Evolutionary conservation across 768 basidiomycete genomes (phyloP), one percentile per base, ranked within the genome.

Genomic region (Pisolithus albus): DNA sequence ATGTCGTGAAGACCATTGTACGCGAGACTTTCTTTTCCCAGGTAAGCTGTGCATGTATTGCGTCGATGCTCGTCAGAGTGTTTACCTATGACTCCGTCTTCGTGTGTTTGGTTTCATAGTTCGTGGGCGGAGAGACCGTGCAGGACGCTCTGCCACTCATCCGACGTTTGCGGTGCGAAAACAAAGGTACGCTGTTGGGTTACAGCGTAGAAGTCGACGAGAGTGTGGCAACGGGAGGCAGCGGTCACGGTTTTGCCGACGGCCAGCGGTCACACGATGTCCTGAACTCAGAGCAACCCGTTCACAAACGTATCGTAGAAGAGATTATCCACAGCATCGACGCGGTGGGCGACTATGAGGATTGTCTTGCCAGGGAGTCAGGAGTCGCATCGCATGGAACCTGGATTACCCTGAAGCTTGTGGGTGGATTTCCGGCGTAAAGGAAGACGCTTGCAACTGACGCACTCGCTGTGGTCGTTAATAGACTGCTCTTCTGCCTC

Each of bases 181-280:
- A 88, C 59, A 86, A 83, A 54, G 93, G 90, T 3, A 74, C 78
- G 8, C 68, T 96, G 11, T 81, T 96, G 56, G 83, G 78, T 19
- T 95, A 96, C 69, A 87, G 84, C 46, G 90, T 91, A 24, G 91
- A 94, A 67, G 91, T 88, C 10, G 82, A 91, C 57, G 79, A 83
- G 59, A 67, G 66, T 10, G 74, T 80, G 37, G 78, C 78, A 4
- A 70, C 72, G 11, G 34, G 11, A 0, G 72, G 68, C 26, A 51
- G 28, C 7, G 15, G 19, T 41, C 41, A 42, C 51, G 18, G 16
- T 56, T 19, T 7, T 11, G 46, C 30, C 30, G 11, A 3, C 9
- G 30, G 30, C 9, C 30, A 32, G 30, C 0, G 9, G 30, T 10
- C 30, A 32, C 30, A 10, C 30, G 34, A 6, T 6, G 30, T 57